Base-by-base conservation (phyloP, 1,139 yeast genomes). In the Pneumocystis jirovecii region DNA sequence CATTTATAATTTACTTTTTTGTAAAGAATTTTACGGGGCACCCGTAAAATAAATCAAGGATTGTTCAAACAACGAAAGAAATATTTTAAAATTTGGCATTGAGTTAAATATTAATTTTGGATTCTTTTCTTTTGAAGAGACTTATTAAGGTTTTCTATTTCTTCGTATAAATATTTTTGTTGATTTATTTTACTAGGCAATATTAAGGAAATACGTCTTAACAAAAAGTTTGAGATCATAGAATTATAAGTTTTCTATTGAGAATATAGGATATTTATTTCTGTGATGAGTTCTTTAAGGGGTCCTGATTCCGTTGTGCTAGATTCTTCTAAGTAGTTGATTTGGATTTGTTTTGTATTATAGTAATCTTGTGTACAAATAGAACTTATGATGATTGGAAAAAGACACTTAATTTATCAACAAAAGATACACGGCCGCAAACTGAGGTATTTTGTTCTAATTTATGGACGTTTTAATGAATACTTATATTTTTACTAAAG, bases 401-500 rank as follows among this genome's bases (percentile, higher is more conserved):
- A 60, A 60, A 42, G n/a, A 21, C 61, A 3, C 45, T 64, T 61
- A 65, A 56, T 7, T 12, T 65, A n/a, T 65, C 66, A n/a, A 61
- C 63, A 40, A 64, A 45, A 57, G 67, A 65, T 56, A 65, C 66
- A 15, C 64, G 67, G 44, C 67, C 67, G 10, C 67, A 65, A 15
- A 65, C 67, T 4, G 65, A 34, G 34, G 60, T 29, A 15, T 17
- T 25, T 31, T 40, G 40, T 12, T 37, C 29, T 19, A 7, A 44
- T 44, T 1, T 21, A 44, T n/a, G 25, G 19, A 44, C 2, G 8
- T 7, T 15, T 21, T 31, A 6, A 15, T 25, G 21, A 12, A 39
- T 45, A n/a, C 12, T 31, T 17, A 17, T 34, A 15, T 34, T 31
- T 65, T 62, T 42, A 31, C 44, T 17, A 50, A 37, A 70, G 69